Conservation (phyloP, 352 stramenopile genomes). For the Pythium brachiatum region DNA sequence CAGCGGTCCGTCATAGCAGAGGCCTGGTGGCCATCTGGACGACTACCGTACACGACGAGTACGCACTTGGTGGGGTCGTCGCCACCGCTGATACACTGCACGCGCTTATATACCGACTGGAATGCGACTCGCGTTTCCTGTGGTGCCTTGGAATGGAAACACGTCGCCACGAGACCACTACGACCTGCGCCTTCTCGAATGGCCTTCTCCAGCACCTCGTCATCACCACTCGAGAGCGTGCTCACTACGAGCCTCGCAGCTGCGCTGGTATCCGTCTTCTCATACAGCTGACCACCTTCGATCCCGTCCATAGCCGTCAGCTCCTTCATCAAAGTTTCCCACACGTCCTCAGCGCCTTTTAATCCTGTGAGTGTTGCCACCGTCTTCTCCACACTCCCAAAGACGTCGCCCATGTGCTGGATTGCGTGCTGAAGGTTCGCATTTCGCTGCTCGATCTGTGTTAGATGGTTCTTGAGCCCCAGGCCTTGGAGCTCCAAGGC, state of each 20-base stretch:
- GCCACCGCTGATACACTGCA: background rate
- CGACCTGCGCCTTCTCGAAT: background rate
- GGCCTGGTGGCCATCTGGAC: background rate
- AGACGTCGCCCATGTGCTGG: background rate
- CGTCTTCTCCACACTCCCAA: background rate
- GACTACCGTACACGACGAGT: constrained; percentile 2
- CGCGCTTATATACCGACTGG: constrained; percentile 4
- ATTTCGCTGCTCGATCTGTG: constrained; percentile 7
- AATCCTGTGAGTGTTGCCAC: background rate
- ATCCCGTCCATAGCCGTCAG: background rate
- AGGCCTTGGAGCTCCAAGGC: constrained; percentile 12
- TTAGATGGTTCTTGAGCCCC: background rate
- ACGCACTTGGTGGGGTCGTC: background rate
- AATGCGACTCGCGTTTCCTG: constrained; percentile 1
- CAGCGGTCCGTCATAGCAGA: background rate
- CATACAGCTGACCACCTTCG: constrained; percentile 1
- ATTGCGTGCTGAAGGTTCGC: background rate
- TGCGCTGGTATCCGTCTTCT: background rate
- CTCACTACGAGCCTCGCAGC: background rate
- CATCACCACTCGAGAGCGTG: constrained; percentile 12
- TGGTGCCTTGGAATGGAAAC: background rate
- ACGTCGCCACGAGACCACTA: background rate
- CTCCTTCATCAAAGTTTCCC: constrained; percentile 1
- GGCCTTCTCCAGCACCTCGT: background rate
- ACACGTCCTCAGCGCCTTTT: background rate